Evolutionary conservation across 805 yeast species (phyloP), one percentile per base, ranked within the genome.

Genomic region (Sungouiella blattae): DNA sequence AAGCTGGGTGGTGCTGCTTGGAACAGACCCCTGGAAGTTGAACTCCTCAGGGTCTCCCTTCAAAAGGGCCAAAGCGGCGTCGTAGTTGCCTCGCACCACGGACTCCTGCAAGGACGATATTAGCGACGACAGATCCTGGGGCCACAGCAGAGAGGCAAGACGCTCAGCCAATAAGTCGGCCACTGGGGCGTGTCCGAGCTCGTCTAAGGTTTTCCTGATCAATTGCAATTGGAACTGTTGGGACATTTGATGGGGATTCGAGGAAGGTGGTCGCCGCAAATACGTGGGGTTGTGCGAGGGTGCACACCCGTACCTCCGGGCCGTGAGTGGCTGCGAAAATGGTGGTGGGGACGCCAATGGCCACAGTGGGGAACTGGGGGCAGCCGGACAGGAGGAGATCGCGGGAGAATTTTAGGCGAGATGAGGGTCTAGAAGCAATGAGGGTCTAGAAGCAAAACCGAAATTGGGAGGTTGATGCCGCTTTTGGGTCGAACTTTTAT

Each of bases 161-260:
- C 36, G 32, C 13, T 35, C 26, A 7, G 37, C 36, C 20, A 62
- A 34, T 7, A 43, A 39, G 9, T 49, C 49, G 11, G 65, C 50
- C 21, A 61, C 43, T 3, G 46, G 47, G 13, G 37, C 34, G 33
- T 59, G 60, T 3, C 67, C 67, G 12, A 60, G 46, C 16, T 60
- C 67, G 6, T 41, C 37, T 14, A 63, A 56, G 5, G 68, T 36
- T 18, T 52, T 46, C 38, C 53, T 57, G 30, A 63, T 50, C 20
- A 62, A 44, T 39, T 60, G 60, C 28, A 62, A 43, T 26, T 55
- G 51, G 36, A 58, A 56, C 28, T 55, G 53, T 31, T 49, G 41
- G 12, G 57, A 46, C 42, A 49, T 43, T 50, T 23, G 22, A 16
- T 11, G 24, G 22, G 29, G 29, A 16, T 9, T 12, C 22, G n/a